A percentile compares a stretch with the other conserved stretches of the same genome.
Conservation (phyloP, 768 basidiomycete species). For the Mycena pura region DNA sequence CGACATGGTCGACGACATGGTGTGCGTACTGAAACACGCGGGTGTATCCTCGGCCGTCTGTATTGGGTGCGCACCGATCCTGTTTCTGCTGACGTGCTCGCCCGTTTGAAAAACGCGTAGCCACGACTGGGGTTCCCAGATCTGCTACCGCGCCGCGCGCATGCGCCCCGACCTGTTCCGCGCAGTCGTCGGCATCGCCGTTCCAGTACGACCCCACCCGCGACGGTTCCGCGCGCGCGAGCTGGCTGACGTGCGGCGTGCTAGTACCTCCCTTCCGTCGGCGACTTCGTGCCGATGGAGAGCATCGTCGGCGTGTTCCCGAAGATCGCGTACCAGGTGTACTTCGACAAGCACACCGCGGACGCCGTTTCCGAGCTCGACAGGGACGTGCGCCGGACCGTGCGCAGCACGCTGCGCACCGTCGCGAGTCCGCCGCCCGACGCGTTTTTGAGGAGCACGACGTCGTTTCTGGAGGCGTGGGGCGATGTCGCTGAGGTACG, state of each 20-base stretch:
- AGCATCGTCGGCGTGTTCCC: conserved; percentile 51
- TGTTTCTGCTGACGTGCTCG: too few species aligned
- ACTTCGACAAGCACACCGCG: conserved; percentile 58
- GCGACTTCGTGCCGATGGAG: conserved; percentile 54
- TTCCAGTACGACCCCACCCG: conserved; percentile 69
- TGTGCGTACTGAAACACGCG: conserved; percentile 64
- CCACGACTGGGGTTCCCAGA: conserved; percentile 78
- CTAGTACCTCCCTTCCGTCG: conserved; percentile 67
- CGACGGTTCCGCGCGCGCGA: too few species aligned
- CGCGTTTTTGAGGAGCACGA: conserved; percentile 54
- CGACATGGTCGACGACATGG: conserved; percentile 68
- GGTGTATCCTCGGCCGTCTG: conserved; percentile 58
- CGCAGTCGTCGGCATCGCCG: conserved; percentile 61
- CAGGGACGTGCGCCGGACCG: conserved; percentile 58
- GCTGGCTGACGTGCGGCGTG: neutral
- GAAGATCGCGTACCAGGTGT: conserved; percentile 67
- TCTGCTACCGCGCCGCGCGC: conserved; percentile 74
- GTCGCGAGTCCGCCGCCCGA: conserved; percentile 62
- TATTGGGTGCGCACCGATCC: too few species aligned
- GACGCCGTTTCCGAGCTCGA: conserved; percentile 61
- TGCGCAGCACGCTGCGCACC: conserved; percentile 63
- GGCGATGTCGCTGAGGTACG: conserved; percentile 49
- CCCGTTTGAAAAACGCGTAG: conserved; percentile 48
- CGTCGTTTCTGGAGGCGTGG: conserved; percentile 63
- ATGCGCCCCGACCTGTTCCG: conserved; percentile 69